Evolutionary conservation across 108 stramenopile genomes (phyloP).

Genomic region (Licmophora abbreviata): DNA sequence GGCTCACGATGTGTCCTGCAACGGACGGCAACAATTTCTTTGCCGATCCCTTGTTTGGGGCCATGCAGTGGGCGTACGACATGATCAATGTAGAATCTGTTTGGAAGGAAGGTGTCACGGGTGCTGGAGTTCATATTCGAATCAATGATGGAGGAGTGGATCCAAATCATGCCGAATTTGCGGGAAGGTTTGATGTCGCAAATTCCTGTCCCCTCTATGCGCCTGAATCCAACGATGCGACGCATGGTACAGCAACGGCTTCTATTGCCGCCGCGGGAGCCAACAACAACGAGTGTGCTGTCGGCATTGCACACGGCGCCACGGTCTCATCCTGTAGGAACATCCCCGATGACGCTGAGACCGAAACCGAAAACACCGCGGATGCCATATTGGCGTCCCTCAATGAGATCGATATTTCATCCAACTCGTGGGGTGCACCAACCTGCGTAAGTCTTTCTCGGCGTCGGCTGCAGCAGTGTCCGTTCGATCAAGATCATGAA

Average conservation of each 20-base stretch:
- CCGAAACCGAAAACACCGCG: not conserved
- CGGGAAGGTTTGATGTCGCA: slow-evolving; percentile 11
- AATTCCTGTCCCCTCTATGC: slow-evolving; percentile 16
- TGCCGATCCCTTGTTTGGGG: slow-evolving; percentile 12
- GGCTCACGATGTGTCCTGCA: too few relatives aligned
- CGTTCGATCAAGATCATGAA: not conserved
- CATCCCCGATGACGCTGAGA: not conserved
- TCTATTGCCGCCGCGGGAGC: slow-evolving; percentile 11
- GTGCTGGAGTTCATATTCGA: slow-evolving; percentile 16
- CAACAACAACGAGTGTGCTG: slow-evolving; percentile 23
- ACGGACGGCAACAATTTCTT: slow-evolving; percentile 2
- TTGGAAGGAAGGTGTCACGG: slow-evolving; percentile 18
- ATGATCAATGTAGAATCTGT: slow-evolving; percentile 19
- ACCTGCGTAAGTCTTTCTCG: too few relatives aligned
- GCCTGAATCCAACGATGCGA: not conserved
- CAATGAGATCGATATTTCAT: slow-evolving; percentile 19
- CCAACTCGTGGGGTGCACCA: slow-evolving; percentile 14
- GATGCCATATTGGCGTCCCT: not conserved
- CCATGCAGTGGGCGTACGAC: slow-evolving; percentile 25
- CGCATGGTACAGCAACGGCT: slow-evolving; percentile 26
- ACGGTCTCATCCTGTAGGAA: slow-evolving; percentile 14
- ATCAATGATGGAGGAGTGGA: slow-evolving; percentile 32
- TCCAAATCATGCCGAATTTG: slow-evolving; percentile 7
- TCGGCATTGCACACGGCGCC: slow-evolving; percentile 23
- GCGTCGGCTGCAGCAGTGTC: too few relatives aligned